Evolutionary conservation across 768 basidiomycete genomes (phyloP), one percentile per base, ranked within the genome.

Genomic region (Suillus paluster): DNA sequence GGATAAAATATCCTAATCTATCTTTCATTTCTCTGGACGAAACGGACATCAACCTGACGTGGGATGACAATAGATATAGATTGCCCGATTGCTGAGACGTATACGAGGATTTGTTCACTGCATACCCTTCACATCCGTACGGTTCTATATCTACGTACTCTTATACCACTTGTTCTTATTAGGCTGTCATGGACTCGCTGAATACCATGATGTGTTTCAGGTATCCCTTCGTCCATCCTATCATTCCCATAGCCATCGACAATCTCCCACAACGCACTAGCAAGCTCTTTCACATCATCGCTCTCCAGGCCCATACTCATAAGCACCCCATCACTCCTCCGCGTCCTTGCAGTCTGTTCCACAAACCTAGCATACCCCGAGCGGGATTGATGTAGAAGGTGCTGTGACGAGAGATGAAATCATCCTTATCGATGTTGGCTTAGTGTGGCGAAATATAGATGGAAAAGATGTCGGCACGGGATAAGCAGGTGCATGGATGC

Each of bases 391-490:
- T 25, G 75, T 78, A 11, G 72, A 75, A 12, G 71, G 72, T 23
- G 81, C 79, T 0, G 80, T 79, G 21, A 78, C 75, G 34, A 88
- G 66, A 11, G 85, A 80, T 42, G 87, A 82, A 59, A 85, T 72
- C 59, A 68, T 42, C 52, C 71, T 61, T 8, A 71, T 70, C 46
- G 60, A 53, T 38, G 61, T 61, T 3, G 69, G 69, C 33, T 61
- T 64, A 21, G 57, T 23, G 0, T 33, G 62, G 11, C 68, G 68
- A 67, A 83, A 80, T 53, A 84, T 78, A 5, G 70, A 66, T 6
- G 88, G 87, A 70, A 86, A 89, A 8, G 88, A 88, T 34, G 81
- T 80, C 8, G 87, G 84, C 19, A 88, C 71, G 10, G 88, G 86
- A 67, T 84, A 90, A n/a, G 81, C 72, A 9, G 79, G 73, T 4